phyloP scores from a whole-genome alignment of 495 filamentous ascomycete species.

The Aspergillus cristatus region DNA sequence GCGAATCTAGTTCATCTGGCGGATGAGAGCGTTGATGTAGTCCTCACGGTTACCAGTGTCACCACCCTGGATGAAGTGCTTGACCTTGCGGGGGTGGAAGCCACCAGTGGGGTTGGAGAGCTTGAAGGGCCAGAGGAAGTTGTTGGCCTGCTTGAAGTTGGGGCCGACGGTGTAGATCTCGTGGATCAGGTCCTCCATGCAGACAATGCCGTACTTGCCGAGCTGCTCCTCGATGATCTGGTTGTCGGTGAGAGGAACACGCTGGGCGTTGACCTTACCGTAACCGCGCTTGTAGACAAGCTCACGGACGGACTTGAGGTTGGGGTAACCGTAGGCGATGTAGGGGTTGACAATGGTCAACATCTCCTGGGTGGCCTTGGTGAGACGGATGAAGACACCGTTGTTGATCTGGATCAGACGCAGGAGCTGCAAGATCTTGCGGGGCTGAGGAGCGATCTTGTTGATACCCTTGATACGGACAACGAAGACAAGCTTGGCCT shows the following conservation, averaged over 20 bases:
- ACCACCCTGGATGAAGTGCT: conserved; percentile 98
- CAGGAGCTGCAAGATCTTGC: conserved; percentile 98
- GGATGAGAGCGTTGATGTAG: conserved; percentile 92
- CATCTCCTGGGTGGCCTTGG: conserved; percentile 98
- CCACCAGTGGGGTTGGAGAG: conserved; percentile 94
- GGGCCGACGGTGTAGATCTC: conserved; percentile 98
- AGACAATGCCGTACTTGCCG: conserved; percentile 97
- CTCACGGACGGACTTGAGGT: conserved; percentile 97
- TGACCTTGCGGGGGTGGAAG: conserved; percentile 94
- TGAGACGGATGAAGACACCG: conserved; percentile 93
- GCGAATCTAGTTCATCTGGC: conserved; percentile 89
- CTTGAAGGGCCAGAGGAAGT: conserved; percentile 99
- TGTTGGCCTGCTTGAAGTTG: conserved; percentile 99
- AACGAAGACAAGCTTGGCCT: conserved; percentile 96
- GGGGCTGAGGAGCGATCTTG: conserved; percentile 99
- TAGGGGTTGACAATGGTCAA: conserved; percentile 95
- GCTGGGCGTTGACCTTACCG: conserved; percentile 95
- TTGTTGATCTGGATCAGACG: conserved; percentile 99
- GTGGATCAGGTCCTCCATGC: conserved; percentile 98
- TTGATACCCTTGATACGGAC: conserved; percentile 99
- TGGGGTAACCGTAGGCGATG: conserved; percentile 98
- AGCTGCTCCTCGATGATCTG: conserved; percentile 90
- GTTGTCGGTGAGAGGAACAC: conserved; percentile 94
- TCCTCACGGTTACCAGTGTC: conserved; percentile 98
- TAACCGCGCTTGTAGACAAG: conserved; percentile 99